phyloP scores from a whole-genome alignment of 2,329 filamentous ascomycete species.

The Diaporthe sp. region DNA sequence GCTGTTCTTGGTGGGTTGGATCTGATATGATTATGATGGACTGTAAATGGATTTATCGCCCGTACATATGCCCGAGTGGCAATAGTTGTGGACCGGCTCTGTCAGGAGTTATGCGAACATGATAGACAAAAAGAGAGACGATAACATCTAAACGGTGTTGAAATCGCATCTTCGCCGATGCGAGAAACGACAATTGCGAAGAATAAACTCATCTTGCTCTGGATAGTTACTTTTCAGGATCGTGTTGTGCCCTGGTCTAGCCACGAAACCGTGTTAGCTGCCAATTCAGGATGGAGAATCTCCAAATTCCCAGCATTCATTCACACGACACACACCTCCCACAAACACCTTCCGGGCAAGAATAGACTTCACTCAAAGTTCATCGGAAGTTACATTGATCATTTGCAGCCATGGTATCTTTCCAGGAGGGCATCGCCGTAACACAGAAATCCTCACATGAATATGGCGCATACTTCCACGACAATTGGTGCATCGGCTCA shows the following conservation, averaged over 20 bases:
- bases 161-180: neutral
- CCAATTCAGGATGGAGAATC: neutral
- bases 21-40: slow-evolving; percentile 1
- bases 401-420: slow-evolving; percentile 9
- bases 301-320: neutral
- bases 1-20: neutral
- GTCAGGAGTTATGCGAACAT: slow-evolving; percentile 4
- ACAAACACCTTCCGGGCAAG: neutral
- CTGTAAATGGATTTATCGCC: slow-evolving; percentile 11
- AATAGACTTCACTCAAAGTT: neutral
- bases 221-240: neutral
- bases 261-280: slow-evolving; percentile 15
- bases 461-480: neutral
- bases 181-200: neutral
- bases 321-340: neutral
- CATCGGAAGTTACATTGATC: neutral
- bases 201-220: neutral
- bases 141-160: neutral
- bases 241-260: neutral
- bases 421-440: slow-evolving; percentile 4
- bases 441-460: slow-evolving; percentile 23
- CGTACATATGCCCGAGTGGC: slow-evolving; percentile 17
- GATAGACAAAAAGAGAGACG: slow-evolving; percentile 17
- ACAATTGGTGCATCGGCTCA: slow-evolving; percentile 20
- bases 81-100: neutral